These are phyloP conservation scores for Annulohypoxylon nitens DNA, from an alignment of 495 filamentous ascomycete genomes.

Conservation along the genomic window DNA sequence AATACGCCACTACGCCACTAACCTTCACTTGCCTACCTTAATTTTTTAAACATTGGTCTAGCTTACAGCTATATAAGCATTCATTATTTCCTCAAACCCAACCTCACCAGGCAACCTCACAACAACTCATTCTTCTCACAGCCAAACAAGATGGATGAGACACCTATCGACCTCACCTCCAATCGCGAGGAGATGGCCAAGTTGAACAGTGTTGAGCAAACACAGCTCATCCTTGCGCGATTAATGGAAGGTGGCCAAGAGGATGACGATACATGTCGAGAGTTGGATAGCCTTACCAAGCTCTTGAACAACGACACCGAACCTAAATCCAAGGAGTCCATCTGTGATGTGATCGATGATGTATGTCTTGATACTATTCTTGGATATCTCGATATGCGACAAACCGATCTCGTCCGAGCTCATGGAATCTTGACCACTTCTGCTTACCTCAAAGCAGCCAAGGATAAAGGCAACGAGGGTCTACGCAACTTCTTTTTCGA, in stretches of 20 bases:
- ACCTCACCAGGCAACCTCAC: background rate
- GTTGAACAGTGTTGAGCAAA: slow-evolving; percentile 58
- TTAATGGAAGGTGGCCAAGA: slow-evolving; percentile 70
- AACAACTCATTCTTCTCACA: background rate
- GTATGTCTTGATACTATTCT: slow-evolving; percentile 85
- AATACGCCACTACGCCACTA: slow-evolving; percentile 10
- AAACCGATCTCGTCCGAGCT: slow-evolving; percentile 73
- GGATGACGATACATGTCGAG: slow-evolving; percentile 65
- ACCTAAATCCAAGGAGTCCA: slow-evolving; percentile 55
- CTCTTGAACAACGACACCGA: slow-evolving; percentile 63
- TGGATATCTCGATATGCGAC: slow-evolving; percentile 79
- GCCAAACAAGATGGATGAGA: slow-evolving; percentile 42
- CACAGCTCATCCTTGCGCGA: slow-evolving; percentile 63
- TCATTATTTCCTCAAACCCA: background rate
- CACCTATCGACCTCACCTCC: slow-evolving; percentile 35
- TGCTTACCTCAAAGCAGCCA: slow-evolving; percentile 82
- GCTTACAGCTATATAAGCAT: background rate
- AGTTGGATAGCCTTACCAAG: slow-evolving; percentile 63
- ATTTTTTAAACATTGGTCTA: background rate
- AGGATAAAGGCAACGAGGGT: slow-evolving; percentile 72
- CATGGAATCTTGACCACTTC: slow-evolving; percentile 82
- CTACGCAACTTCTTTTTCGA: slow-evolving; percentile 75
- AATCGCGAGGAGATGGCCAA: slow-evolving; percentile 40
- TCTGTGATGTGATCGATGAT: slow-evolving; percentile 78
- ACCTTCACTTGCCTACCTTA: slow-evolving; percentile 6